Conservation (phyloP, 176 grass and related monocot species). For the Triticum monococcum region DNA sequence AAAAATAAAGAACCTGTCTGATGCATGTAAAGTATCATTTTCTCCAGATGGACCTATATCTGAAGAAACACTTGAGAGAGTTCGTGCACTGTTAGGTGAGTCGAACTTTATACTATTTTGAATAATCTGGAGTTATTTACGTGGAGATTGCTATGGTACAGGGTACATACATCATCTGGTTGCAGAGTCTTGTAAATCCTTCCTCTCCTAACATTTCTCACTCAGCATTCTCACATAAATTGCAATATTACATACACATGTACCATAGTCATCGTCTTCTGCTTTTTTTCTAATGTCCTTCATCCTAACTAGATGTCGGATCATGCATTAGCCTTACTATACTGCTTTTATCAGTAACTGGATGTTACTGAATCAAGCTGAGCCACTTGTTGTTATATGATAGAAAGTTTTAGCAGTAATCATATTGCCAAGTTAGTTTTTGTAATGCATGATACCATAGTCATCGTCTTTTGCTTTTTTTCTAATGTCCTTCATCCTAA, state of each 20-base stretch:
- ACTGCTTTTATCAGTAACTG: not conserved
- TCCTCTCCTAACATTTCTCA: not conserved
- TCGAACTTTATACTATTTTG: conserved; percentile 10
- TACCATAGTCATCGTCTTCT: not conserved
- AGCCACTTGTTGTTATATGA: not conserved
- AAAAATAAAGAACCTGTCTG: conserved; percentile 76
- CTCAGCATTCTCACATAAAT: not conserved
- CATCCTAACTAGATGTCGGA: not conserved
- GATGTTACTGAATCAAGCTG: not conserved
- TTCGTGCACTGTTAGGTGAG: conserved; percentile 84
- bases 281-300: not conserved
- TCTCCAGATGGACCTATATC: conserved; percentile 76
- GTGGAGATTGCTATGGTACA: not conserved
- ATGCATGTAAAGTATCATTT: conserved; percentile 83
- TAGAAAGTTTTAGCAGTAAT: not conserved
- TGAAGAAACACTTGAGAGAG: conserved; percentile 84
- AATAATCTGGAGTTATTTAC: not conserved
- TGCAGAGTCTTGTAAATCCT: not conserved
- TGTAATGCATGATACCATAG: not conserved
- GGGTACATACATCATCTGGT: not conserved
- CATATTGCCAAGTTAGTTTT: conserved; percentile 6
- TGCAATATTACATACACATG: not conserved
- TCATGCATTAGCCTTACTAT: not conserved
- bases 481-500: not conserved
- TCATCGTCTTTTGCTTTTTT: no score